Percentiles rank a stretch among this genome's conserved stretches.
Conservation (phyloP, 257 asterid genomes). For the Asclepias syriaca region DNA sequence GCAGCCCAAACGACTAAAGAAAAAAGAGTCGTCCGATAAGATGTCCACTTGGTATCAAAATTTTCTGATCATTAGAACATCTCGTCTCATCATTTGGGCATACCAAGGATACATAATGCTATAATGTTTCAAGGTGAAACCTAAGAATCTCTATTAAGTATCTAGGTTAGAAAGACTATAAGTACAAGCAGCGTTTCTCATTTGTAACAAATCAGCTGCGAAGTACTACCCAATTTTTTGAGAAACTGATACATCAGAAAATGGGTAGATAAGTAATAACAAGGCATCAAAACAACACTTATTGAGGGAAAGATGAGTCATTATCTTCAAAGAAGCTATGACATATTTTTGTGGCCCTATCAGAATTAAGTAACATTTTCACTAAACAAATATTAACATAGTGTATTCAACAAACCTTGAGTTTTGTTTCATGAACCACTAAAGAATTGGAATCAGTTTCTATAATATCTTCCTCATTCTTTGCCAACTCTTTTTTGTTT, state of each 20-base stretch:
- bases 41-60: neutral
- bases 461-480: conserved; percentile 88
- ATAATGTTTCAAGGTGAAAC: neutral
- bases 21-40: neutral
- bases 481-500: conserved; percentile 74
- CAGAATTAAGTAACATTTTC: neutral
- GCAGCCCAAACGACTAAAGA: neutral
- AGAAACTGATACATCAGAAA: neutral
- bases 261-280: neutral
- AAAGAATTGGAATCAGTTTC: conserved; percentile 67
- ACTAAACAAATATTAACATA: neutral
- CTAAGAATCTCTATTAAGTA: neutral
- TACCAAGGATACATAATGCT: neutral
- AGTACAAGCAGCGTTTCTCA: neutral
- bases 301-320: neutral
- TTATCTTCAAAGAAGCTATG: neutral
- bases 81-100: neutral
- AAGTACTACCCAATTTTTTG: neutral
- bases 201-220: neutral
- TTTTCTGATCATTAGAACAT: neutral
- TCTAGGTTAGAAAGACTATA: neutral
- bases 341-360: neutral
- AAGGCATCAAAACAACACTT: neutral
- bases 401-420: conserved; percentile 46
- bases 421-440: conserved; percentile 84